A percentile compares a stretch with the other conserved stretches of the same genome.
Conservation (phyloP, 352 stramenopile genomes). For the Globisporangium spiculum region DNA sequence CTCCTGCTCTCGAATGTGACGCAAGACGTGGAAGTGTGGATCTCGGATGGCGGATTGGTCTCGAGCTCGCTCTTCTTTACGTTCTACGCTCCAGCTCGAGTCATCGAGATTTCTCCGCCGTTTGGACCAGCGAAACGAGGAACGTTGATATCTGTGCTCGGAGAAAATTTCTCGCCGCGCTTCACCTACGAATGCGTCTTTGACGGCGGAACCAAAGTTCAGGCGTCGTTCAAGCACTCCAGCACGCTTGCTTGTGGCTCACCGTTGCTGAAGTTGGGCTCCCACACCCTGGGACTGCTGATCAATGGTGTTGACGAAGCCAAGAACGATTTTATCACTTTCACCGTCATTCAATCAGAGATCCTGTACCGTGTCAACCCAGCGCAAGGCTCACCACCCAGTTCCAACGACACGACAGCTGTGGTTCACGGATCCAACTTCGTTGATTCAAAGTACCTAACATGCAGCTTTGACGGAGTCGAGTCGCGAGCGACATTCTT, state of each 20-base stretch:
- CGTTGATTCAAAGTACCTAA: constrained; percentile 34
- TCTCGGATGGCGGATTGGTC: constrained; percentile 28
- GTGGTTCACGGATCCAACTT: constrained; percentile 50
- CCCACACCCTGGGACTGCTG: constrained; percentile 31
- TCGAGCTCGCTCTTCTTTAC: constrained; percentile 24
- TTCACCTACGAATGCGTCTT: constrained; percentile 37
- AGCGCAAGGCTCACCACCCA: constrained; percentile 23
- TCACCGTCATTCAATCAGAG: constrained; percentile 32
- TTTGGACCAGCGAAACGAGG: constrained; percentile 36
- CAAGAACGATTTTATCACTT: constrained; percentile 29
- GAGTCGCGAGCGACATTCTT: constrained; percentile 34
- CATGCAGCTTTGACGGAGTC: constrained; percentile 44
- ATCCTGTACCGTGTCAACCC: constrained; percentile 29
- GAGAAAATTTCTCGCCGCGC: constrained; percentile 21
- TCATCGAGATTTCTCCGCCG: constrained; percentile 17
- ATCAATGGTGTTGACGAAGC: constrained; percentile 19
- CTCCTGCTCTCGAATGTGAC: constrained; percentile 11
- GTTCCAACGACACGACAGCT: constrained; percentile 17
- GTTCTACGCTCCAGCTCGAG: constrained; percentile 19
- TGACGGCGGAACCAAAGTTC: constrained; percentile 14
- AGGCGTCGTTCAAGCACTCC: constrained; percentile 8
- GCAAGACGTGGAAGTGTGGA: constrained; percentile 27
- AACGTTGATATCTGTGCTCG: constrained; percentile 25
- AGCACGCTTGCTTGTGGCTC: constrained; percentile 23
- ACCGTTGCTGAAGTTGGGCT: constrained; percentile 25